Conservation (phyloP, 352 stramenopile genomes). For the Pythium dissimile region DNA sequence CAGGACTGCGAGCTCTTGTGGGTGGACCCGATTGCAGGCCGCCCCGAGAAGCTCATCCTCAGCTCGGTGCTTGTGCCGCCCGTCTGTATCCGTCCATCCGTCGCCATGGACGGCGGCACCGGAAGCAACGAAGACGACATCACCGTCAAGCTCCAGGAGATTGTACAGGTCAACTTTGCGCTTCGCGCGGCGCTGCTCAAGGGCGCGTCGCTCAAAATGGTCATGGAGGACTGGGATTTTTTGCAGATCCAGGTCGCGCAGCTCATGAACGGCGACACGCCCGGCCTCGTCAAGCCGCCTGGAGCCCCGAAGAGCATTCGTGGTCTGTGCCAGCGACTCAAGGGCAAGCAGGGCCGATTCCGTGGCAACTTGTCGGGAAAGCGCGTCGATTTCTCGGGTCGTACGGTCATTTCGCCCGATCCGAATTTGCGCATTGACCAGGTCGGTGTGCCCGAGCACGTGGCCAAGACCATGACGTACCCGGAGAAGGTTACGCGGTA, state of each 20-base stretch:
- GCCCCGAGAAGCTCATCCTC: constrained; percentile 98
- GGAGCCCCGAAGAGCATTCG: constrained; percentile 93
- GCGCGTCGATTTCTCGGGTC: constrained; percentile 98
- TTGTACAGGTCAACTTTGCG: constrained; percentile 98
- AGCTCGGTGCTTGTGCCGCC: constrained; percentile 97
- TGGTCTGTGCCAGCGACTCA: constrained; percentile 97
- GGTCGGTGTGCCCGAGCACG: constrained; percentile 92
- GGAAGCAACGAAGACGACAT: constrained; percentile 99
- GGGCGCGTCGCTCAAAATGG: constrained; percentile 96
- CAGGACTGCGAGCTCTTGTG: constrained; percentile 98
- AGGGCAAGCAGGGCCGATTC: constrained; percentile 98
- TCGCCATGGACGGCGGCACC: constrained; percentile 95
- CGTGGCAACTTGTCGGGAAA: constrained; percentile 99
- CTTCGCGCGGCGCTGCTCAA: constrained; percentile 93
- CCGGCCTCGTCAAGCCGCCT: constrained; percentile 94
- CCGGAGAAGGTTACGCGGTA: constrained; percentile 96
- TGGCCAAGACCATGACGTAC: constrained; percentile 99
- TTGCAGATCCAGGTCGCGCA: constrained; percentile 97
- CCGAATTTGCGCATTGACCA: constrained; percentile 96
- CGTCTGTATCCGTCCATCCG: constrained; percentile 98
- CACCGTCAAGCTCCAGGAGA: constrained; percentile 99
- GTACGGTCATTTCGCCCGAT: constrained; percentile 99
- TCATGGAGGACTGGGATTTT: constrained; percentile 99
- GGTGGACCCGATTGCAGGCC: constrained; percentile 92
- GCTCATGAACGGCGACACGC: constrained; percentile 99